Evolutionary conservation across 306 rosid species (phyloP), one percentile per base, ranked within the genome.

Genomic region (Comarum palustre): DNA sequence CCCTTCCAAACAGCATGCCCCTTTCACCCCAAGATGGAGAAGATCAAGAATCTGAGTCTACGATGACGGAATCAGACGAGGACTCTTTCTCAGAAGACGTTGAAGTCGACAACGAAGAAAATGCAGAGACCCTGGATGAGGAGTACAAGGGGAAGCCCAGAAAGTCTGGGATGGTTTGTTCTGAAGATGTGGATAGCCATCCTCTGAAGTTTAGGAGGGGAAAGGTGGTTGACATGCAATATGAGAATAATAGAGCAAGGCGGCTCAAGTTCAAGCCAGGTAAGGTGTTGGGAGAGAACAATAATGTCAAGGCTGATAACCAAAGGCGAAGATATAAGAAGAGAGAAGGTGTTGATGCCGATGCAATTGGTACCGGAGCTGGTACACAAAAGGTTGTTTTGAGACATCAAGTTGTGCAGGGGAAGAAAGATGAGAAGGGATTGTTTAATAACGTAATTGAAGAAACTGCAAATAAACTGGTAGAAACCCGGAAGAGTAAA

Each of bases 391-490:
- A 83, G 61, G 89, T 94, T 83, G 81, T 88, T 73, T 69, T 94
- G 88, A 88, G 92, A 41, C 96, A 86, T 76, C 96, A 88, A 80
- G 91, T 81, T 80, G 78, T 79, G 75, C 88, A 78, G 71, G 88
- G 85, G 77, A 88, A 86, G 88, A 90, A 79, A 82, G 95, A 88
- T 50, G 92, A 84, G 12, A 90, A 81, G 72, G 91, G 90, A 36
- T 83, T 94, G 85, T 85, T 90, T 11, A 94, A 94, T 74, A 88
- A 84, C 68, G 97, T 94, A 3, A 94, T 94, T 0, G 96, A 94
- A 82, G 98, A 91, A 82, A 88, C 98, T 0, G 98, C 98, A 32
- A 89, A 88, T 76, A 94, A 91, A 80, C 88, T 94, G 1, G 98
- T 72, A 8, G 94, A 85, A 81, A 42, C 87, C 57, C 80, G 85